Conservation (phyloP, 441 rosid species). For the Monsonia emarginata region DNA sequence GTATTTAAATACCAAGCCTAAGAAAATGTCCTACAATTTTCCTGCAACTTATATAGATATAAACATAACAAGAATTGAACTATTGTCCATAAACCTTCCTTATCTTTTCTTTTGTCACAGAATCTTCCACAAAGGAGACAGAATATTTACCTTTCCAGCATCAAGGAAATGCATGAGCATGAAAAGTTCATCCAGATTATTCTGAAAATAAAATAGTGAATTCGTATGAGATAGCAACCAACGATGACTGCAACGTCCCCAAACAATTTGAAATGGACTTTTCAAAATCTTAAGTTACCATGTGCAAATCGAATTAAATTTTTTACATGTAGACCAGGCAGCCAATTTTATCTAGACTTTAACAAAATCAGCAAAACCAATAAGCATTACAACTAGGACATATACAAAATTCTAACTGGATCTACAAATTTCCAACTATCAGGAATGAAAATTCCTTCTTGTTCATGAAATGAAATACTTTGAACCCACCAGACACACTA, state of each 20-base stretch:
- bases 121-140: slow-evolving; percentile 9
- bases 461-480: too few species aligned
- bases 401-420: too few species aligned
- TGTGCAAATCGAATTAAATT: neutral
- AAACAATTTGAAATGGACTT: neutral
- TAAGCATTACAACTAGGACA: too few species aligned
- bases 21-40: slow-evolving; percentile 3
- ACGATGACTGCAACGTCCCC: slow-evolving; percentile 2
- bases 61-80: neutral
- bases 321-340: neutral
- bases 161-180: slow-evolving; percentile 99
- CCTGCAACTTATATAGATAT: neutral
- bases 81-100: neutral
- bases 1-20: slow-evolving; percentile 21
- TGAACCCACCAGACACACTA: too few species aligned
- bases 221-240: slow-evolving; percentile 21
- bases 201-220: slow-evolving; percentile 47
- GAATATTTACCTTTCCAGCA: slow-evolving; percentile 81
- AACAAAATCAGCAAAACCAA: too few species aligned
- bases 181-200: slow-evolving; percentile 98
- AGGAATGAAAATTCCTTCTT: too few species aligned
- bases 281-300: neutral
- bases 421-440: too few species aligned
- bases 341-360: too few species aligned
- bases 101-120: neutral